Evolutionary conservation across 345 rosid species (phyloP).

Genomic region (Camelina neglecta): DNA sequence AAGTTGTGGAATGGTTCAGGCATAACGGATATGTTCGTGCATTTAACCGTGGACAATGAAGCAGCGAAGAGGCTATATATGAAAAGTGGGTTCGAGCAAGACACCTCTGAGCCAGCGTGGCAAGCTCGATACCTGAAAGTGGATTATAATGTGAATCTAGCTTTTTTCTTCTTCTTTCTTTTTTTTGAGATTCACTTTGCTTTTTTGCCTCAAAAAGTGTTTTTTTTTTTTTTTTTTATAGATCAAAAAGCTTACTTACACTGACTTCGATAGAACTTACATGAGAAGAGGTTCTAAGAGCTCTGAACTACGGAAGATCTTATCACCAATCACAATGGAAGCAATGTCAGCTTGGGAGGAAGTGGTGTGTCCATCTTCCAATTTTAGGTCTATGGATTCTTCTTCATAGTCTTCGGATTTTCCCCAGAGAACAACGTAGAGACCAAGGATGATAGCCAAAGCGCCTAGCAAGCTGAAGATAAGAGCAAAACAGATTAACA

Average conservation of each 20-base stretch:
- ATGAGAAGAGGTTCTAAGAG: constrained; percentile 42
- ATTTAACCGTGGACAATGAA: constrained; percentile 80
- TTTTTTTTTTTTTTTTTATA: constrained; percentile 1
- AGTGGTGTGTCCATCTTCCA: constrained; percentile 29
- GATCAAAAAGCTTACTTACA: constrained; percentile 22
- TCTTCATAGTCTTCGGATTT: constrained; percentile 58
- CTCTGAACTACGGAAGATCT: constrained; percentile 35
- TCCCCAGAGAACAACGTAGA: constrained; percentile 70
- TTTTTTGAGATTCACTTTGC: background rate
- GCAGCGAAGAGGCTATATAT: constrained; percentile 78
- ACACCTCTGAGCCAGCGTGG: constrained; percentile 93
- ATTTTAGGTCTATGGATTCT: constrained; percentile 37
- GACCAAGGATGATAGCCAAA: constrained; percentile 49
- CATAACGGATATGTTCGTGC: constrained; percentile 87
- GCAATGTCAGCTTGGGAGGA: constrained; percentile 30
- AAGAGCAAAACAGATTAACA: background rate
- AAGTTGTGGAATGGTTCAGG: constrained; percentile 53
- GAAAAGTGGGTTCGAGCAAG: constrained; percentile 73
- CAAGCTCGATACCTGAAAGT: constrained; percentile 81
- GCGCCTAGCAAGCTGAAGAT: constrained; percentile 59
- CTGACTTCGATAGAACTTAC: constrained; percentile 9
- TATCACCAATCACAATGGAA: constrained; percentile 41
- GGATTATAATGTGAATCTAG: background rate
- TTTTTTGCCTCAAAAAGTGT: constrained; percentile 6
- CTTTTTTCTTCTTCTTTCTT: background rate